Conservation (phyloP, 169 alveolate genomes). For the Cryptosporidium andersoni region DNA sequence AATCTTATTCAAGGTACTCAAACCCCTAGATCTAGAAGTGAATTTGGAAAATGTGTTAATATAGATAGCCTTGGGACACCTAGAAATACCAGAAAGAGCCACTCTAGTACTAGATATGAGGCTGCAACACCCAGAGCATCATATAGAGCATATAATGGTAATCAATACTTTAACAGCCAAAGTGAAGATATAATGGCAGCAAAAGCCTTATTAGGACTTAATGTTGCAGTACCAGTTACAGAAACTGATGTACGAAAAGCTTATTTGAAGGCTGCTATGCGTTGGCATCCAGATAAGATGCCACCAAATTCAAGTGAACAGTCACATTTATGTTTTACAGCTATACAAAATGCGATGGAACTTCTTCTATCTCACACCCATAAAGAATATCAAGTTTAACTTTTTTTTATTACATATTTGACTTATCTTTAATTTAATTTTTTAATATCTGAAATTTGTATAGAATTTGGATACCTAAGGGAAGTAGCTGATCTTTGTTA, state of each 20-base stretch:
- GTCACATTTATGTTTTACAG: conserved; percentile 56
- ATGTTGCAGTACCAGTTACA: conserved; percentile 34
- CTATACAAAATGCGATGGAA: conserved; percentile 67
- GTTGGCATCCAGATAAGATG: conserved; percentile 69
- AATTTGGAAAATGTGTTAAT: background rate
- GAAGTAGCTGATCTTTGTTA: no score
- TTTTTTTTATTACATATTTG: background rate
- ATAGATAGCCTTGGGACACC: background rate
- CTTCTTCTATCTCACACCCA: conserved; percentile 8
- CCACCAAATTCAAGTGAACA: conserved; percentile 7
- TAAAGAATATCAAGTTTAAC: conserved; percentile 17
- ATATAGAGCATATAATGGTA: background rate
- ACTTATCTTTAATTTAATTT: no score
- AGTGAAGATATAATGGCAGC: conserved; percentile 50
- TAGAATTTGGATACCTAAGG: no score
- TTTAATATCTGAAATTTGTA: no score
- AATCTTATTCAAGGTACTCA: background rate
- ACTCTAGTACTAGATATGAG: background rate
- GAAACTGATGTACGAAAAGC: conserved; percentile 64
- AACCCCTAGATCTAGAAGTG: conserved; percentile 12
- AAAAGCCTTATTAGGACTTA: conserved; percentile 53
- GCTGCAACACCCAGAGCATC: conserved; percentile 25
- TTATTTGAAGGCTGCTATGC: conserved; percentile 68
- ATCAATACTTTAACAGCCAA: background rate
- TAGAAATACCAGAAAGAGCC: background rate